Evolutionary conservation across 1,284 basidiomycete species (phyloP), one percentile per base, ranked within the genome.

Genomic region (Melampsora larici-populina): DNA sequence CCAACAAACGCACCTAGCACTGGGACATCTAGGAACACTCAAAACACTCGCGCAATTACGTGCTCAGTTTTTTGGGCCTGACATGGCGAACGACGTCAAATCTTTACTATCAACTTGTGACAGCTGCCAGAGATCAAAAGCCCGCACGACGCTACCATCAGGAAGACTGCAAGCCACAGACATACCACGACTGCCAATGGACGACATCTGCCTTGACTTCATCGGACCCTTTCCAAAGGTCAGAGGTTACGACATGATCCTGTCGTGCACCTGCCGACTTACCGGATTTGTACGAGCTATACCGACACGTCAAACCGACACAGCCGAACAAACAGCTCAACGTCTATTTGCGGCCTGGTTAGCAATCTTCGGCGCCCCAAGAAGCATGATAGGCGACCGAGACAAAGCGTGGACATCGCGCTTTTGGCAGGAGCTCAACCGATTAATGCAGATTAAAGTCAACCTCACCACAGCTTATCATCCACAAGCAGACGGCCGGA

Each of bases 61-160:
- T 0, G 69, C 79, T 4, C 81, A 82, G 0, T 87, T 83, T 68
- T 86, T 85, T 79, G 87, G 86, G 86, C 86, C 84, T 0, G 79
- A 82, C n/a, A 87, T 87, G 85, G 24, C n/a, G 1, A 69, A 51
- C 21, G 43, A 69, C 2, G 46, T 51, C 15, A 18, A 18, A 17
- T 6, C 18, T 17, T 49, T 51, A 7, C 7, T 69, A 11, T 18
- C 29, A 29, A 21, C 26, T 13, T 81, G 80, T 49, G 67, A 70
- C 13, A 58, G 58, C 7, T 80, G 79, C 62, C 79, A 80, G 26
- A 24, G 63, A 31, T 43, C 65, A n/a, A 79, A 80, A 69, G 21
- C 79, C 1, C 17, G 63, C 1, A 80, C 77, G 17, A 76, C 76
- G 29, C 49, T 18, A 33, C 18, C 26, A 0, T 31, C 49, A 0